These are phyloP conservation scores for Nemania bipapillata DNA, from an alignment of 2,329 filamentous ascomycete species.

Conservation along the genomic window DNA sequence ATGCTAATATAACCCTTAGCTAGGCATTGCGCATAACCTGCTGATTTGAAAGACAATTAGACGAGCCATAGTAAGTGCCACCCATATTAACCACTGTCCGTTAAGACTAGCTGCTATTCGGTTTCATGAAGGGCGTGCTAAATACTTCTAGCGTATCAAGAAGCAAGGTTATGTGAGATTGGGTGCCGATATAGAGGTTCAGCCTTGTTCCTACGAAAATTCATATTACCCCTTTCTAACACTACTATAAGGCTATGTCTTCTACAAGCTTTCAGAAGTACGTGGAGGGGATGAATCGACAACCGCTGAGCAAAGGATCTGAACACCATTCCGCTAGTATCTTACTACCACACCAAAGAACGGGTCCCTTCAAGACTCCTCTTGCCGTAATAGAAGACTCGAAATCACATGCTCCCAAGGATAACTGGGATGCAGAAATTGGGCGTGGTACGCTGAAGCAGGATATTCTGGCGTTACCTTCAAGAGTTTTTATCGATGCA, in stretches of 20 bases:
- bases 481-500: neutral
- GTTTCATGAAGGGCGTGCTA: no score
- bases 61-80: constrained; percentile 4
- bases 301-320: constrained; percentile 15
- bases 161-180: neutral
- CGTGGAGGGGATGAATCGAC: constrained; percentile 23
- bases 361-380: neutral
- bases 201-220: neutral
- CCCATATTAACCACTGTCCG: neutral
- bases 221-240: neutral
- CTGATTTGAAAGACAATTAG: neutral
- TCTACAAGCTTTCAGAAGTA: constrained; percentile 12
- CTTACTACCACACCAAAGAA: constrained; percentile 31
- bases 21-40: neutral
- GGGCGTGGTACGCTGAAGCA: neutral
- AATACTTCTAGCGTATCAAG: neutral
- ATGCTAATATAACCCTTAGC: neutral
- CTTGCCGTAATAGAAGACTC: neutral
- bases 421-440: neutral
- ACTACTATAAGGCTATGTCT: neutral
- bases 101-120: neutral
- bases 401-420: neutral
- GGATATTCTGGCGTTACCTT: neutral
- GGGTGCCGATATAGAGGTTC: neutral
- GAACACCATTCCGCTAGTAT: neutral